Evolutionary conservation across 306 rosid genomes (phyloP).

Genomic region (Pachyrhizus erosus): DNA sequence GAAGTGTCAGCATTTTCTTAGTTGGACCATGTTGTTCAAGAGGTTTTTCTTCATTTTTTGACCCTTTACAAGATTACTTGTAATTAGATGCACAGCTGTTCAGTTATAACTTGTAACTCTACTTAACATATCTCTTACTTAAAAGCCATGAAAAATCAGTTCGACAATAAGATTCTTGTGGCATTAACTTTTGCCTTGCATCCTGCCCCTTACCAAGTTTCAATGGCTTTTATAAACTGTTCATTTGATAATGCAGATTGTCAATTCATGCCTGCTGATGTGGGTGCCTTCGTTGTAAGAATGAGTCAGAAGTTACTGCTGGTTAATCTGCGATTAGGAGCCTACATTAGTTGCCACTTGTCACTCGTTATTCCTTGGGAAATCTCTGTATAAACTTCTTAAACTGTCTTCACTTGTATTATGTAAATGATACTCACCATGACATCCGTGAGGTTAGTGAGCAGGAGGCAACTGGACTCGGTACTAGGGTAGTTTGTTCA

Average conservation of each 20-base stretch:
- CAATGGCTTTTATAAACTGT: background rate
- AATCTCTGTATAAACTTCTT: background rate
- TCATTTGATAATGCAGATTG: conserved; percentile 27
- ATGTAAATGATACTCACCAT: conserved; percentile 22
- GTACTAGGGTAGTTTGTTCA: background rate
- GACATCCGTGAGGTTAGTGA: background rate
- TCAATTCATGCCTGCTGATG: conserved; percentile 25
- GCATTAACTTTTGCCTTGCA: conserved; percentile 1
- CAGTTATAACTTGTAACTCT: background rate
- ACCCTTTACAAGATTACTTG: background rate
- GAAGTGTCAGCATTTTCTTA: background rate
- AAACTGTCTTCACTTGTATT: background rate
- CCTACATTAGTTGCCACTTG: background rate
- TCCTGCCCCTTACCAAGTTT: background rate
- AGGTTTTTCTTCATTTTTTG: background rate
- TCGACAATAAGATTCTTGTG: background rate
- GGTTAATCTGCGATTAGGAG: background rate
- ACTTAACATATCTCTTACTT: background rate
- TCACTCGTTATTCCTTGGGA: background rate
- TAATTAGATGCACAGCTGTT: background rate
- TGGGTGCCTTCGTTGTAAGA: background rate
- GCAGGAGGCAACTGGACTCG: background rate
- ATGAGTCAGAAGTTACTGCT: conserved; percentile 7
- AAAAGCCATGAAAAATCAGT: background rate
- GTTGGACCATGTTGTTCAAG: background rate